Evolutionary conservation across 2,329 filamentous ascomycete species (phyloP), one percentile per base, ranked within the genome.

Genomic region (Mollisia scopiformis): DNA sequence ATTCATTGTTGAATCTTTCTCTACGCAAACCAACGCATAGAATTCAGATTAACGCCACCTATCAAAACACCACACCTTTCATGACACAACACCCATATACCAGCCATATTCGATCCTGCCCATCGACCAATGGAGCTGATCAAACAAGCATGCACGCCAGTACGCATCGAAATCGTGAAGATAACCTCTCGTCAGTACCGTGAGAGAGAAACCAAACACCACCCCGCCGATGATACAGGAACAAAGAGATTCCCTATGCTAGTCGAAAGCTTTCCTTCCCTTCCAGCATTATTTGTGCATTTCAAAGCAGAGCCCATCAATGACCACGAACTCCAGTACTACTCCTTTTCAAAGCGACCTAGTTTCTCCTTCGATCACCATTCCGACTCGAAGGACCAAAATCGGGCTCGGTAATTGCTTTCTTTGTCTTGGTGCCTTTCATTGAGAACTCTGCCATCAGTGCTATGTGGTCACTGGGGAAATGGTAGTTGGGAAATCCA

Each of bases 401-500:
- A 63, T 74, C 71, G 1, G 71, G 70, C 51, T 74, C 72, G 10
- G 66, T 57, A 33, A 68, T 58, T 5, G 59, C 58, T 59, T 73
- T 73, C 60, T 73, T 73, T 8, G 68, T 55, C 59, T 89, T 89
- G 70, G 83, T 83, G 61, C 81, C 80, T 76, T 91, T 91, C 74
- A 91, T 82, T 61, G 84, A 80, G 75, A 91, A 91, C 74, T 91
- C 85, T 54, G 87, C 85, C 72, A 88, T 81, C 63, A 91, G 79
- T 65, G 87, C 84, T 66, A 92, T 76, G 76, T 92, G 89, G 72
- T 92, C 89, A 77, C 86, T 89, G 3, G 89, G 89, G 76, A 90
- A 90, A 77, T 91, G 88, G 74, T 87, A 88, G 72, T 91, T 90
- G 5, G 89, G 89, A 75, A 91, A 91, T 1, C 89, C 89, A 41